These are phyloP conservation scores for Podaxis carcinomalis DNA, from an alignment of 768 basidiomycete species.

Conservation along the genomic window DNA sequence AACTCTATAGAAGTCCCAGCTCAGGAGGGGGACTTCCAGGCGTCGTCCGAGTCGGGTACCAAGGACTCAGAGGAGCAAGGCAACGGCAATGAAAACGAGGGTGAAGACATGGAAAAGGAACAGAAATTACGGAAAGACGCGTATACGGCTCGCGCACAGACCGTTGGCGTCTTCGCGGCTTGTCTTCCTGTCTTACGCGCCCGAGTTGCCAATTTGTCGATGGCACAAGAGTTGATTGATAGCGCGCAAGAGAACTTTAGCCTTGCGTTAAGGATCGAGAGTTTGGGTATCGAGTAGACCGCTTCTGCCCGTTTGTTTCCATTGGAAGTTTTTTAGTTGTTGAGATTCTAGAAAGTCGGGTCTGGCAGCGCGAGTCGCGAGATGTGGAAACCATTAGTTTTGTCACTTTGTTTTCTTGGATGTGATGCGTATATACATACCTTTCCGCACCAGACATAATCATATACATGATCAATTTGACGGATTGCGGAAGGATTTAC, in stretches of 20 bases:
- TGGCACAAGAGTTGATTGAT: constrained; percentile 47
- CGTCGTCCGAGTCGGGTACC: background rate
- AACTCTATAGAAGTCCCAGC: background rate
- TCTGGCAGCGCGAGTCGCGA: no score
- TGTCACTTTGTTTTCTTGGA: no score
- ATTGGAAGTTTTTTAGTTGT: background rate
- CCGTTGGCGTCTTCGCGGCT: constrained; percentile 37
- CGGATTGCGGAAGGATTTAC: no score
- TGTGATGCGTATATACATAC: no score
- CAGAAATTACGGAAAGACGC: constrained; percentile 10
- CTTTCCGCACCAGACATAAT: no score
- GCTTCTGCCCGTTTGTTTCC: constrained; percentile 5
- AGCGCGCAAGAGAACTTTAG: constrained; percentile 47
- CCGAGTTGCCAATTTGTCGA: constrained; percentile 39
- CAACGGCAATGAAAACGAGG: background rate
- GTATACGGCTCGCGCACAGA: constrained; percentile 32
- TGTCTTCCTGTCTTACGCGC: constrained; percentile 45
- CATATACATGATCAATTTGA: no score
- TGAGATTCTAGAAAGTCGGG: background rate
- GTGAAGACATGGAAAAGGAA: background rate
- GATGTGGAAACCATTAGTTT: no score
- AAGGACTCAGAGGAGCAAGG: background rate
- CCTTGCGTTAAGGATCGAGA: constrained; percentile 43
- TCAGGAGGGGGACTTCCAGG: background rate
- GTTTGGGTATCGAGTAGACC: constrained; percentile 30